Percentiles rank a stretch among this genome's conserved stretches.
phyloP scores from a whole-genome alignment of 208 protist genomes.

The Acanthamoeba healyi region DNA sequence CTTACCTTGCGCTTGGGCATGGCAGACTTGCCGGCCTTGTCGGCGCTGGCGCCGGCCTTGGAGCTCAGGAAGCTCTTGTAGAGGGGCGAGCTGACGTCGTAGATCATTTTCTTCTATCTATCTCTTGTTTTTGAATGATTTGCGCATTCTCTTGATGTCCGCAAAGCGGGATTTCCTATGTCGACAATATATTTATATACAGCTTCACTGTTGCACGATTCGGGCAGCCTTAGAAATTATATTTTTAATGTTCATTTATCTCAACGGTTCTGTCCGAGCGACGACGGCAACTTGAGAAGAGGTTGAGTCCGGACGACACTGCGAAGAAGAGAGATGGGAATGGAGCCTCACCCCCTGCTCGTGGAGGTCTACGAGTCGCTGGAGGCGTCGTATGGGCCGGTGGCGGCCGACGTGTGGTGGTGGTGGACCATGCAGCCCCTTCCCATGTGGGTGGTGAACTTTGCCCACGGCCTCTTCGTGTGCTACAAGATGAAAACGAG shows the following conservation, averaged over 20 bases:
- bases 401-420: neutral
- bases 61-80: constrained; percentile 69
- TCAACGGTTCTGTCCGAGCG: no score
- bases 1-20: neutral
- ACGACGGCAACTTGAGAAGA: no score
- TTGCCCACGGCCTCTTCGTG: neutral
- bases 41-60: neutral
- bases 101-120: no score
- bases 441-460: neutral
- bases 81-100: constrained; percentile 66
- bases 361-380: neutral
- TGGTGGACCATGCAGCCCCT: neutral
- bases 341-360: neutral
- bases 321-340: no score
- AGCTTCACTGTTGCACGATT: no score
- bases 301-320: neutral
- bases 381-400: neutral
- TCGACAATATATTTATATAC: no score
- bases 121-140: neutral
- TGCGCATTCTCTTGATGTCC: neutral
- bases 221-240: no score
- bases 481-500: neutral
- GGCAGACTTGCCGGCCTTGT: constrained; percentile 19
- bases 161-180: neutral
- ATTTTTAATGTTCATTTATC: no score